Evolutionary conservation across 2,329 filamentous ascomycete genomes (phyloP).

Genomic region (Phyllosticta capitalensis): DNA sequence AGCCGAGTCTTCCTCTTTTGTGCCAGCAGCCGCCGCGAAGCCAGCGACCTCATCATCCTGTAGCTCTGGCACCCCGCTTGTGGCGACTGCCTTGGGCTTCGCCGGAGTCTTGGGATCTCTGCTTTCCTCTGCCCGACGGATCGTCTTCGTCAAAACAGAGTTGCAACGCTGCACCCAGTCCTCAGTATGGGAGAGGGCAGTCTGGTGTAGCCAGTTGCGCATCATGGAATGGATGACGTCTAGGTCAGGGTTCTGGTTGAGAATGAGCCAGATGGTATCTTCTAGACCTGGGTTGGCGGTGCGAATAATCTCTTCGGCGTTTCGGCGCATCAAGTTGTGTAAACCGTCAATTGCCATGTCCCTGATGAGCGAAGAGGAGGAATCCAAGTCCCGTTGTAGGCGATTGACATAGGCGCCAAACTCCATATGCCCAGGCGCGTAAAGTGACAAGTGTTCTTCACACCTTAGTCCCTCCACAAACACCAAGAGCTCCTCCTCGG

Average conservation of each 20-base stretch:
- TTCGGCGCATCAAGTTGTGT: constrained; percentile 89
- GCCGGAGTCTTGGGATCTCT: constrained; percentile 37
- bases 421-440: constrained; percentile 79
- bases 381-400: constrained; percentile 68
- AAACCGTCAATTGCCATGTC: constrained; percentile 79
- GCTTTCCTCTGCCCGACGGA: constrained; percentile 45
- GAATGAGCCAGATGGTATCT: constrained; percentile 81
- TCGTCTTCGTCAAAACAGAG: constrained; percentile 77
- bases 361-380: constrained; percentile 57
- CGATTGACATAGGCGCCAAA: constrained; percentile 75
- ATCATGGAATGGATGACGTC: constrained; percentile 79
- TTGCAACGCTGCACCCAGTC: constrained; percentile 88
- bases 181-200: constrained; percentile 66
- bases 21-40: constrained; percentile 68
- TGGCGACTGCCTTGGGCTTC: constrained; percentile 25
- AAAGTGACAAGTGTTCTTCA: constrained; percentile 82
- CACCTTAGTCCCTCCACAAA: constrained; percentile 72
- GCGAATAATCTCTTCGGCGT: constrained; percentile 71
- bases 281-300: constrained; percentile 72
- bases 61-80: constrained; percentile 57
- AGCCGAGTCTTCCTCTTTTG: constrained; percentile 35
- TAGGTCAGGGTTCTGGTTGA: constrained; percentile 69
- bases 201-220: constrained; percentile 87
- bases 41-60: constrained; percentile 96
- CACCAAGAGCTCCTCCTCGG: constrained; percentile 61